Conservation (phyloP, 768 basidiomycete species). For the Phlebiopsis flavidoalba region DNA sequence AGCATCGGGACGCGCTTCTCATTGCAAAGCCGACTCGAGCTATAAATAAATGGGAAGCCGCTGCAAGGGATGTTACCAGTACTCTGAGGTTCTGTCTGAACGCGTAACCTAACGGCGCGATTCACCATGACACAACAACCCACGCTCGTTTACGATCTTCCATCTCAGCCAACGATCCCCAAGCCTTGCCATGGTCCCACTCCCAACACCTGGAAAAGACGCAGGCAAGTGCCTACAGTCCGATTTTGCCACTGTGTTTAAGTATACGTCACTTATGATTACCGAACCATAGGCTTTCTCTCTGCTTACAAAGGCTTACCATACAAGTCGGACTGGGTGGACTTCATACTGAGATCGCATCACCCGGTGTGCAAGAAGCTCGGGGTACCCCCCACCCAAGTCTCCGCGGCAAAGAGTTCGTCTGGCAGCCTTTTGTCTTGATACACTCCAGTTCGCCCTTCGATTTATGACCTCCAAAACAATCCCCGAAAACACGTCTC, state of each 20-base stretch:
- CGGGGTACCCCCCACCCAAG: conserved; percentile 24
- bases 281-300: background rate
- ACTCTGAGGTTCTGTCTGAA: background rate
- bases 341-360: conserved; percentile 41
- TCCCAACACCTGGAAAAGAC: conserved; percentile 28
- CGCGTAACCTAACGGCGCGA: background rate
- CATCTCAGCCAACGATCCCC: conserved; percentile 22
- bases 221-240: conserved; percentile 5
- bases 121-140: conserved; percentile 10
- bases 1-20: background rate
- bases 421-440: no score
- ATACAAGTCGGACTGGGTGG: conserved; percentile 42
- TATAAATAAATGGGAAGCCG: no score
- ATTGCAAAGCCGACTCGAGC: background rate
- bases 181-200: conserved; percentile 28
- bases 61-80: no score
- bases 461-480: conserved; percentile 43
- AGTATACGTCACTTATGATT: background rate
- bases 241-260: background rate
- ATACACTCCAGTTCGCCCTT: conserved; percentile 47
- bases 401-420: conserved; percentile 21
- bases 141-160: conserved; percentile 37
- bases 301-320: conserved; percentile 27
- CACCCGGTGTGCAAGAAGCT: conserved; percentile 26
- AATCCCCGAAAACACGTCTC: conserved; percentile 30